These are phyloP conservation scores for Rhizopogon salebrosus DNA, from an alignment of 768 basidiomycete species.

Conservation along the genomic window DNA sequence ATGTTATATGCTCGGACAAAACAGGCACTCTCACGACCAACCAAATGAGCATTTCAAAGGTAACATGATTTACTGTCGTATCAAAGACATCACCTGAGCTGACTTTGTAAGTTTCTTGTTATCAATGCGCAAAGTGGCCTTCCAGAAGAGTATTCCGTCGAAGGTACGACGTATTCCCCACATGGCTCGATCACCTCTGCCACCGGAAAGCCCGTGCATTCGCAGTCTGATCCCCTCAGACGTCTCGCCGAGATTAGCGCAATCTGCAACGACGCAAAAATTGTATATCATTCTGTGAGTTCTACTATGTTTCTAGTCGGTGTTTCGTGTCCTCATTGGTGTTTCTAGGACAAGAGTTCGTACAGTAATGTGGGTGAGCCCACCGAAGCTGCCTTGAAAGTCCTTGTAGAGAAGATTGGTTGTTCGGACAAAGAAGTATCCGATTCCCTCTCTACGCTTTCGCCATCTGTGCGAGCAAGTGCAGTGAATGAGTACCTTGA, in stretches of 20 bases:
- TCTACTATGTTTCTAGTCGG: background rate
- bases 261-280: constrained; percentile 92
- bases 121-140: constrained; percentile 48
- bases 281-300: constrained; percentile 75
- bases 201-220: constrained; percentile 59
- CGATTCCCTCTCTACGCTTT: constrained; percentile 52
- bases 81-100: constrained; percentile 4
- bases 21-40: constrained; percentile 95
- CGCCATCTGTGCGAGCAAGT: constrained; percentile 61
- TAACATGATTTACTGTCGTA: constrained; percentile 26
- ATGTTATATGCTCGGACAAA: constrained; percentile 99
- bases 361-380: constrained; percentile 93
- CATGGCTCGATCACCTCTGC: constrained; percentile 64
- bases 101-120: constrained; percentile 61
- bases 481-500: constrained; percentile 86
- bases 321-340: background rate
- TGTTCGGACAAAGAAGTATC: constrained; percentile 56
- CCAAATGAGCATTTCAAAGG: constrained; percentile 92
- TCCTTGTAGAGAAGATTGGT: constrained; percentile 91
- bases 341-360: constrained; percentile 61
- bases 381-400: constrained; percentile 94
- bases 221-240: constrained; percentile 65
- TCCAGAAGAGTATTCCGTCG: constrained; percentile 71
- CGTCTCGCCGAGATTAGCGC: constrained; percentile 87
- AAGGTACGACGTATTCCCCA: constrained; percentile 92